Evolutionary conservation across 176 grass and related monocot genomes (phyloP), one percentile per base, ranked within the genome.

Genomic region (Hordeum marinum): DNA sequence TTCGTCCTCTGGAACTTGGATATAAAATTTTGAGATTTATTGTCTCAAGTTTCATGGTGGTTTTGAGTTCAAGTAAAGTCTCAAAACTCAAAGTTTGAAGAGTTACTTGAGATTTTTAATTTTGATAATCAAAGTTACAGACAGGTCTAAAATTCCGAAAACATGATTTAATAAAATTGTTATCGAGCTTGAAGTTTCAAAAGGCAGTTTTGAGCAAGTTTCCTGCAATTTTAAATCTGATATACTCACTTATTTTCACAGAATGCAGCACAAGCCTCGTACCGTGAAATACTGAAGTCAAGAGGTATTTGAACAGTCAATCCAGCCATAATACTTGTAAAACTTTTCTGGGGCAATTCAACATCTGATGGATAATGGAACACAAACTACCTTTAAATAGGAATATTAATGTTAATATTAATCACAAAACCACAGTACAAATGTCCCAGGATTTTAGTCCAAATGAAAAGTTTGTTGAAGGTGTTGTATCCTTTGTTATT

Each of bases 191-290:
- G 40, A 48, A 71, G 68, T 71, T 11, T 73, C 68, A 41, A 41
- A 42, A 71, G 37, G 41, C 7, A 73, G 41, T 48, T 46, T 29
- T 45, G 70, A 17, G 24, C 41, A 48, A 9, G 23, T 48, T 73
- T 73, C 69, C 23, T 14, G n/a, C 43, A 43, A 13, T 48, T 24
- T 10, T 14, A 18, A 26, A 31, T 48, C 75, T 83, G 36, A 75
- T 60, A 11, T 15, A 74, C 65, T 67, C 36, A 83, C 42, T 68
- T 83, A 31, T 50, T 83, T 85, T 80, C 17, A 14, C 89, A 98
- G 93, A 95, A 98, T 83, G 80, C 74, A 77, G 96, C 96, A 67
- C 91, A 92, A 80, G 61, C 89, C 63, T 90, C 78, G 0, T 86
- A 92, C n/a, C 83, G 3, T 83, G 80, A 98, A 85, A 85, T 95